A percentile compares a stretch with the other conserved stretches of the same genome.
These are phyloP conservation scores for Fomitopsis schrenkii DNA, from an alignment of 1,284 basidiomycete genomes.

Conservation along the genomic window DNA sequence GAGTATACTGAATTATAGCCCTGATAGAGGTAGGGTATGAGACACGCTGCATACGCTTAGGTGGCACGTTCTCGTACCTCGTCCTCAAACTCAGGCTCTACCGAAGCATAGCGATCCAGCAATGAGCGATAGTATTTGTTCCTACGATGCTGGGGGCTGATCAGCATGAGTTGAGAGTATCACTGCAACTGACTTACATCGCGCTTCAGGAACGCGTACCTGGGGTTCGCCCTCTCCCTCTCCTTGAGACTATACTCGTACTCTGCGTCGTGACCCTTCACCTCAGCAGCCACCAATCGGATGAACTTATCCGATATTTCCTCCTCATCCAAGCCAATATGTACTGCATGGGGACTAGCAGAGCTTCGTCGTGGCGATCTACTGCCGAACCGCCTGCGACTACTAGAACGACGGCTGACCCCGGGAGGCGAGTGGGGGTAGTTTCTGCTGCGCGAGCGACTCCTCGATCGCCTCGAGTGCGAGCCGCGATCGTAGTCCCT, in stretches of 20 bases:
- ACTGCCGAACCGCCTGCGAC: conserved; percentile 29
- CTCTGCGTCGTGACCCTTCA: conserved; percentile 74
- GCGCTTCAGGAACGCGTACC: conserved; percentile 77
- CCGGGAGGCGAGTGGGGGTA: conserved; percentile 40
- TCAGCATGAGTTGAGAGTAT: neutral
- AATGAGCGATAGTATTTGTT: conserved; percentile 80
- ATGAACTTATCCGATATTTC: conserved; percentile 80
- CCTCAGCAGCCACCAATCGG: conserved; percentile 78
- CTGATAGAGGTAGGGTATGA: conserved; percentile 33
- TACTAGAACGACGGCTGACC: conserved; percentile 22
- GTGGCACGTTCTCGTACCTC: conserved; percentile 48
- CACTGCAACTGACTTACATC: conserved; percentile 43
- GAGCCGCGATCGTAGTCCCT: conserved; percentile 38
- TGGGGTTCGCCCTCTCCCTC: conserved; percentile 76
- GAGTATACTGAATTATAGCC: conserved; percentile 92
- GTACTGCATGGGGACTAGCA: conserved; percentile 30
- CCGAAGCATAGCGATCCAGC: conserved; percentile 57
- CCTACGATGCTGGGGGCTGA: conserved; percentile 59
- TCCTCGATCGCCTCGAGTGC: conserved; percentile 32
- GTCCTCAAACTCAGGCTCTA: conserved; percentile 77
- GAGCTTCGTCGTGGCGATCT: conserved; percentile 41
- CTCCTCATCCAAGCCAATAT: conserved; percentile 50
- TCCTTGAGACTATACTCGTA: conserved; percentile 78
- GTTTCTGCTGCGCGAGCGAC: conserved; percentile 34
- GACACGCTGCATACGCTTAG: neutral